Base-by-base conservation (phyloP, 1,284 basidiomycete species). In the Omphalotus olearius region DNA sequence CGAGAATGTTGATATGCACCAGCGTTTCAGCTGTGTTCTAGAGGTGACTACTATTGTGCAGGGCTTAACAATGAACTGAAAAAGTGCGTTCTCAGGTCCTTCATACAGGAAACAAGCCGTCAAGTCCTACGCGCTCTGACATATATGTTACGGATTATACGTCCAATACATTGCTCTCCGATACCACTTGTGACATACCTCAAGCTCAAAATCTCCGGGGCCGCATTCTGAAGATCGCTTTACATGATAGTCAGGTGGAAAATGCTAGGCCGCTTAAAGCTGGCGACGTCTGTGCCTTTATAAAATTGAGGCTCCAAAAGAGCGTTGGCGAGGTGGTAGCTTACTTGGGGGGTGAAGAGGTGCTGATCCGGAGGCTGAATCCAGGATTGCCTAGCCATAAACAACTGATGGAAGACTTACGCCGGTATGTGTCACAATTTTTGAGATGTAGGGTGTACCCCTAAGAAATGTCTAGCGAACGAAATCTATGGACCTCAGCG, bases 111-210 rank as follows among this genome's bases (percentile, higher is more conserved):
- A 5, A 23, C 13, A 33, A 33, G 9, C 30, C 30, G 30, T 4
- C 30, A 33, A 33, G 30, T 33, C 7, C 30, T 33, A 33, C 30
- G 13, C 30, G 30, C 3, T 33, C 30, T 33, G 30, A 62, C 85
- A 26, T 83, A 76, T 59, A 50, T 25, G 77, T 84, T 18, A 87
- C 85, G 6, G 86, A 89, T 62, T 88, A 86, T 60, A 84, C 83
- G 1, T 61, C 67, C 5, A 75, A 82, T 50, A 55, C 69, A 6
- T 66, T 76, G 45, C 68, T 85, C 25, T 60, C 67, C 3, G 56
- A 64, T 13, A 56, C 63, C 10, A 51, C 58, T 10, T 59, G 63
- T 14, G 57, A 63, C 4, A 60, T 66, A 38, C 53, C 60, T 16
- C 76, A 78, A 75, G 64, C 69, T 5, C 53, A 52, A 16, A 66